These are phyloP conservation scores for Coemansia sp. DNA, from an alignment of 192 early-diverging fungal genomes.

Conservation along the genomic window DNA sequence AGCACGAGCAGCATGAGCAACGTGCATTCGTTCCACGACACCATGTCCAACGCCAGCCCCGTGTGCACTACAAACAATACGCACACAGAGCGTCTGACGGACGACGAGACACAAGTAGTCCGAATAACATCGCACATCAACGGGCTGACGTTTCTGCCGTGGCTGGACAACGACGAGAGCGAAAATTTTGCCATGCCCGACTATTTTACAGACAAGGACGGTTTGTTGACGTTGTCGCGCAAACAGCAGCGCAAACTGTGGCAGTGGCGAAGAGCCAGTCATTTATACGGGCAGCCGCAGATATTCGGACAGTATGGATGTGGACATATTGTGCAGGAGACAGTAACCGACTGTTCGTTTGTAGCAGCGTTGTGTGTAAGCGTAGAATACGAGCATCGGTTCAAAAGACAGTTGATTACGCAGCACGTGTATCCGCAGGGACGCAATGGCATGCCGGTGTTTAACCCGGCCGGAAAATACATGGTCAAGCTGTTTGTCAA, in stretches of 20 bases:
- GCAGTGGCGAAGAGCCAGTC: conserved; percentile 78
- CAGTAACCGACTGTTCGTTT: conserved; percentile 94
- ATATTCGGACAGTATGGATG: conserved; percentile 72
- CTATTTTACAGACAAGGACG: conserved; percentile 77
- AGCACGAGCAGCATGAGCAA: conserved; percentile 7
- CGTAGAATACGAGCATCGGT: conserved; percentile 73
- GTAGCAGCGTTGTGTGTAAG: conserved; percentile 88
- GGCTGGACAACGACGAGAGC: conserved; percentile 63
- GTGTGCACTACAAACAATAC: neutral
- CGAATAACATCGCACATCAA: conserved; percentile 71
- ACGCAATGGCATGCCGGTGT: conserved; percentile 65
- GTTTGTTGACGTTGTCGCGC: conserved; percentile 66
- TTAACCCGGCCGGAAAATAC: conserved; percentile 89
- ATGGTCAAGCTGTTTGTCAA: conserved; percentile 83
- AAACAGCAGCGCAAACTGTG: conserved; percentile 74
- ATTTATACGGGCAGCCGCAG: conserved; percentile 66
- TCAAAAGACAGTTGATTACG: conserved; percentile 79
- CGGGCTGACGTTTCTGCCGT: conserved; percentile 70
- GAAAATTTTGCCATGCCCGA: conserved; percentile 60
- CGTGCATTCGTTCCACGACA: neutral
- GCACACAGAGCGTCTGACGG: conserved; percentile 18
- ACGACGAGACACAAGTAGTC: conserved; percentile 64
- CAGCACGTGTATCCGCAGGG: conserved; percentile 86
- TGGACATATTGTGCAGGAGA: conserved; percentile 74
- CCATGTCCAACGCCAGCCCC: neutral